phyloP scores from a whole-genome alignment of 306 rosid genomes.

The Argentina anserina region DNA sequence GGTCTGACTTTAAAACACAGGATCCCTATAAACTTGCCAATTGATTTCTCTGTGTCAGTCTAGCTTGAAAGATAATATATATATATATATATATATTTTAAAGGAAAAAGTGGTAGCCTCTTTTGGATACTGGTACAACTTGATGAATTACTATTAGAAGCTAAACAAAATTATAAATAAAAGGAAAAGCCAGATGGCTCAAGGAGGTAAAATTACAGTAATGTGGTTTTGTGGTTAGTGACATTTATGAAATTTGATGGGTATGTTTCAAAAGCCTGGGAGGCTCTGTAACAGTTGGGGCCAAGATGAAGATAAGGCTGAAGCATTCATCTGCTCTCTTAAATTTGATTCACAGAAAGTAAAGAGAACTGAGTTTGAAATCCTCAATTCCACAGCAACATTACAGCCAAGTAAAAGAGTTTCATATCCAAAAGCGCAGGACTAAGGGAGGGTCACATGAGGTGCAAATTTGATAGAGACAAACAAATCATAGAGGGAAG shows the following conservation, averaged over 20 bases:
- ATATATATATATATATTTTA: background rate
- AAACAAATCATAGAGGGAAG: constrained; percentile 2
- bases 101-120: background rate
- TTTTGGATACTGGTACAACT: background rate
- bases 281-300: constrained; percentile 17
- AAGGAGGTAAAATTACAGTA: background rate
- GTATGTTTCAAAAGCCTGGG: background rate
- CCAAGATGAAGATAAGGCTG: constrained; percentile 8
- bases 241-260: background rate
- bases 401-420: background rate
- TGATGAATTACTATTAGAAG: background rate
- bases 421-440: background rate
- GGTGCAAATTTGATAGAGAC: background rate
- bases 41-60: background rate
- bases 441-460: background rate
- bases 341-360: background rate
- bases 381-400: background rate
- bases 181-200: background rate
- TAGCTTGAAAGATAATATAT: background rate
- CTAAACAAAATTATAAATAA: background rate
- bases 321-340: background rate
- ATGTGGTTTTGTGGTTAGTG: background rate
- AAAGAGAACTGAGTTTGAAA: background rate
- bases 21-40: background rate
- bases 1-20: background rate